Percentiles rank a stretch among this genome's conserved stretches.
These are phyloP conservation scores for Pestalotiopsis fici DNA, from an alignment of 2,329 filamentous ascomycete genomes.

Conservation along the genomic window DNA sequence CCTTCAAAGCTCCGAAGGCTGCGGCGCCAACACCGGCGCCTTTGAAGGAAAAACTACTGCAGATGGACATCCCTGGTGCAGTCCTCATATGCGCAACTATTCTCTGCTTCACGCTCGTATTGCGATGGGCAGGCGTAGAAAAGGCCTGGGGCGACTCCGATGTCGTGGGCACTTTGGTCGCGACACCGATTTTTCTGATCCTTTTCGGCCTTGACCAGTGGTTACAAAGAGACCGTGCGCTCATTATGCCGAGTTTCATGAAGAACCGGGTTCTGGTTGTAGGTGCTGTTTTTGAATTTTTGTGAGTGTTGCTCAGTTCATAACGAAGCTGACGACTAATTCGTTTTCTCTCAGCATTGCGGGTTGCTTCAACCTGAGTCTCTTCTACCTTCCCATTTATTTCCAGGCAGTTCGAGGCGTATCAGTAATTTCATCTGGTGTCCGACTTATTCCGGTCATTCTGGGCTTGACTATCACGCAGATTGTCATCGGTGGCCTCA, in stretches of 20 bases:
- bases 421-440: not conserved
- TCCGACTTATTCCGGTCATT: not conserved
- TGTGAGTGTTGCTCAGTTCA: slow-evolving; percentile 1
- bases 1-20: slow-evolving; percentile 9
- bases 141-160: slow-evolving; percentile 9
- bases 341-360: not conserved
- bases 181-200: slow-evolving; percentile 3
- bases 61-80: slow-evolving; percentile 14
- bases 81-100: slow-evolving; percentile 10
- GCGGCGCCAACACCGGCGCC: slow-evolving; percentile 9
- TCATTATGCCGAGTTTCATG: slow-evolving; percentile 12
- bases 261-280: not conserved
- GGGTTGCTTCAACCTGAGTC: not conserved
- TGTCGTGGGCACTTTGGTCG: slow-evolving; percentile 12
- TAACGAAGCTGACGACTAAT: not conserved
- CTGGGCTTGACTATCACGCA: slow-evolving; percentile 8
- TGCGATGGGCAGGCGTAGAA: slow-evolving; percentile 12
- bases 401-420: not conserved
- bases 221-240: slow-evolving; percentile 5
- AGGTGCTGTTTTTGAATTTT: slow-evolving; percentile 14
- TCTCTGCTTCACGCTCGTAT: slow-evolving; percentile 13
- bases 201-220: slow-evolving; percentile 12
- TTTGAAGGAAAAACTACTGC: slow-evolving; percentile 13
- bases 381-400: slow-evolving; percentile 6
- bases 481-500: slow-evolving; percentile 7